Evolutionary conservation across 257 asterid genomes (phyloP).

Genomic region (Nicotiana tabacum): DNA sequence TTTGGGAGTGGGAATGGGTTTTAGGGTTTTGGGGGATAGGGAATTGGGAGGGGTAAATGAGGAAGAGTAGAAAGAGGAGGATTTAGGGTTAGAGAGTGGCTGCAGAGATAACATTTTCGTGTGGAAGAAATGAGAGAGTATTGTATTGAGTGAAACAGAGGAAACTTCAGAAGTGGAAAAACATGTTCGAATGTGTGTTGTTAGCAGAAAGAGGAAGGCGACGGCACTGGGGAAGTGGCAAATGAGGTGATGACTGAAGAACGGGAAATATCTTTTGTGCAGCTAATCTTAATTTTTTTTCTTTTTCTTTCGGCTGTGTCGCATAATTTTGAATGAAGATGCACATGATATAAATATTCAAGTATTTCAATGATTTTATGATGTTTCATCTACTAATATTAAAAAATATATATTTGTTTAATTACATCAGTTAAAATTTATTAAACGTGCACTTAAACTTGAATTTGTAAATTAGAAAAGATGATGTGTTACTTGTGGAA

Average conservation of each 20-base stretch:
- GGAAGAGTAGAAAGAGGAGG: constrained; percentile 31
- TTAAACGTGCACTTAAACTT: no score
- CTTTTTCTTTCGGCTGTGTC: background rate
- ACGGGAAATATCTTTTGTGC: background rate
- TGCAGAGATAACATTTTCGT: constrained; percentile 49
- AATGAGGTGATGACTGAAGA: background rate
- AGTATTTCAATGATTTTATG: no score
- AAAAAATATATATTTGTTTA: no score
- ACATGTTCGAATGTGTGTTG: background rate
- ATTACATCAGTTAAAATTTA: no score
- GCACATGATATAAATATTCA: no score
- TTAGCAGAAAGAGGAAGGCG: background rate
- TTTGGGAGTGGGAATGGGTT: constrained; percentile 28
- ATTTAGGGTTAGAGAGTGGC: constrained; percentile 38
- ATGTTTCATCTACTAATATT: no score
- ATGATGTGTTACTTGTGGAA: no score
- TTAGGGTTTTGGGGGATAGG: constrained; percentile 32
- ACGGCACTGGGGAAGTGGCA: background rate
- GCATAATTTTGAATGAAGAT: no score
- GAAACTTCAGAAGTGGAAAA: background rate
- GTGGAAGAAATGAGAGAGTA: background rate
- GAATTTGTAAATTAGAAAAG: no score
- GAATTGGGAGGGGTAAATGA: constrained; percentile 19
- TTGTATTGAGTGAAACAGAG: background rate
- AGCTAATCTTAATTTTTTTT: background rate